Evolutionary conservation across 78 protist species (phyloP).

Genomic region (Creolimax fragrantissima): DNA sequence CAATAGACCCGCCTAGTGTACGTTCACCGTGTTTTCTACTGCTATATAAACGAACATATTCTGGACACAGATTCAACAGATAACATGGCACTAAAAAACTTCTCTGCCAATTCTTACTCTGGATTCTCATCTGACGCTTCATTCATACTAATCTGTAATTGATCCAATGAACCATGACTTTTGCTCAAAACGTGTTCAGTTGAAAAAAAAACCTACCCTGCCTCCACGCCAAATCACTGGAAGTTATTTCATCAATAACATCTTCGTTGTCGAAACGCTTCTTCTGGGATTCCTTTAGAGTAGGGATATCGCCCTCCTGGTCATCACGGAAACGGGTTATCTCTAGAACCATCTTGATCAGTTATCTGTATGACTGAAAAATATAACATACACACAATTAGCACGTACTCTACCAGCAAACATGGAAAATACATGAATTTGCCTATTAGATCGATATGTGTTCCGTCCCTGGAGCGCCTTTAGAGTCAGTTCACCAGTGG

Average conservation of each 20-base stretch:
- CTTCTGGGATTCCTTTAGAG: conserved; percentile 83
- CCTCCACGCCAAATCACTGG: conserved; percentile 59
- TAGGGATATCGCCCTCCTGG: conserved; percentile 80
- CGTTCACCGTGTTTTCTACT: no score
- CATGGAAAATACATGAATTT: background rate
- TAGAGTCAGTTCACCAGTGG: background rate
- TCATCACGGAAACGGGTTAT: conserved; percentile 73
- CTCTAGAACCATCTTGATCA: conserved; percentile 53
- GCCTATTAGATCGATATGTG: background rate
- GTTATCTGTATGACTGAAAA: background rate
- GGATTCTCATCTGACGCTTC: no score
- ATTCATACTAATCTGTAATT: no score
- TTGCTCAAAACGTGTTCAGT: no score
- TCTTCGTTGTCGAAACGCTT: conserved; percentile 51
- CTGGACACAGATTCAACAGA: no score
- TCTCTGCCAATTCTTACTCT: no score
- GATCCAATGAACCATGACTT: no score
- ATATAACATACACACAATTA: background rate
- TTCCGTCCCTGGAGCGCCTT: background rate
- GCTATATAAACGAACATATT: no score
- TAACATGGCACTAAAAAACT: no score
- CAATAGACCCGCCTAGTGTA: no score
- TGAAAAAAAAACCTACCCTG: no score
- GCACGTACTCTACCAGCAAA: background rate
- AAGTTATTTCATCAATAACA: conserved; percentile 71